Percentiles rank a stretch among this genome's conserved stretches.
Conservation (phyloP, 257 asterid species). For the Nicotiana tabacum region DNA sequence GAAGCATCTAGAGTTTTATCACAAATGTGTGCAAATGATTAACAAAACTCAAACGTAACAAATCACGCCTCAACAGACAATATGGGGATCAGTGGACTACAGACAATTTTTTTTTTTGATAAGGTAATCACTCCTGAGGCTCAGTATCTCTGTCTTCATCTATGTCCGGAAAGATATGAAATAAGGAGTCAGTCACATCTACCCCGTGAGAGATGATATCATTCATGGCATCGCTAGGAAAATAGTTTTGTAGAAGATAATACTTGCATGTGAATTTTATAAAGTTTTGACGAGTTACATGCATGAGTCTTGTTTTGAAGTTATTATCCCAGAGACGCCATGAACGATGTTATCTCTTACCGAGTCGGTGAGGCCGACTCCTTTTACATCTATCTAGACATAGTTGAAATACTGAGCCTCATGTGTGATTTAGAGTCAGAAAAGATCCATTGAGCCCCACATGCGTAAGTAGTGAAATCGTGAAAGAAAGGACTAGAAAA, state of each 20-base stretch:
- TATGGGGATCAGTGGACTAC: neutral
- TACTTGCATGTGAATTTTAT: neutral
- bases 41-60: neutral
- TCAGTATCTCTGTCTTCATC: neutral
- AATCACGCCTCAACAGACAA: neutral
- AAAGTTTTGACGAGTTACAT: neutral
- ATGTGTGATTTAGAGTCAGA: neutral
- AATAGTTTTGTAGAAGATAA: neutral
- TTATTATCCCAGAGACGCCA: neutral
- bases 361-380: neutral
- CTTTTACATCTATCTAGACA: neutral
- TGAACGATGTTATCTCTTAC: neutral
- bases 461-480: neutral
- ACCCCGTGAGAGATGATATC: neutral
- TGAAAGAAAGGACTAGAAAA: neutral
- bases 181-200: neutral
- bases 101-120: too few species aligned
- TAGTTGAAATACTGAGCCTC: neutral
- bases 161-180: neutral
- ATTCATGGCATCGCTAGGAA: neutral
- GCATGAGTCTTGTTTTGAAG: neutral
- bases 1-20: neutral
- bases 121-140: too few species aligned
- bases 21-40: neutral
- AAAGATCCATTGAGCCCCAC: neutral